Evolutionary conservation across 1,139 yeast genomes (phyloP).

Genomic region (Diutina scorzettiae): DNA sequence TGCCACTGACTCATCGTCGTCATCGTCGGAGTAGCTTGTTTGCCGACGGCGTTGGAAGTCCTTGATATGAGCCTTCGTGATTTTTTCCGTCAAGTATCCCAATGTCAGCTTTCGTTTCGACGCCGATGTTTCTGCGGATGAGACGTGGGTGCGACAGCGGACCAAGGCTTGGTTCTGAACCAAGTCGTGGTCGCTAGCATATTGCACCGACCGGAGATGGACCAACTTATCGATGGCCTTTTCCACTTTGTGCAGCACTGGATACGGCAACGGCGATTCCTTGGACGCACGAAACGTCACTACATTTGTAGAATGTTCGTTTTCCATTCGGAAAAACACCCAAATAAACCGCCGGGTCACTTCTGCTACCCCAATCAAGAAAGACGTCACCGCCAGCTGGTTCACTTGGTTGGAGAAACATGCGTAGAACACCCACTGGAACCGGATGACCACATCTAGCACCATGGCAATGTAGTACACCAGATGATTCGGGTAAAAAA

Average conservation of each 20-base stretch:
- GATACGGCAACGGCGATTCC: constrained; percentile 77
- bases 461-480: constrained; percentile 70
- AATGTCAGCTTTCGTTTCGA: constrained; percentile 24
- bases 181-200: not conserved
- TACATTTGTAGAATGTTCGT: constrained; percentile 89
- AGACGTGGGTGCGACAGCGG: not conserved
- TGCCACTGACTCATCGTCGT: not conserved
- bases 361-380: constrained; percentile 74
- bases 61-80: constrained; percentile 74
- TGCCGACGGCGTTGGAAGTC: constrained; percentile 67
- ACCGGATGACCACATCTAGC: constrained; percentile 60
- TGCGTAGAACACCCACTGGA: constrained; percentile 84
- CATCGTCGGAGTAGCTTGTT: not conserved
- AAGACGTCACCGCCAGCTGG: constrained; percentile 87
- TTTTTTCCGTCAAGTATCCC: constrained; percentile 40
- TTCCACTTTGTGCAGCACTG: constrained; percentile 15
- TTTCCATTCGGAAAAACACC: constrained; percentile 88
- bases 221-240: not conserved
- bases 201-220: not conserved
- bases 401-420: constrained; percentile 63
- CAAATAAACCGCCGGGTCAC: constrained; percentile 72
- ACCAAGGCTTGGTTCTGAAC: not conserved
- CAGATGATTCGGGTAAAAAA: constrained; percentile 44
- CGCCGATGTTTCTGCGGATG: not conserved
- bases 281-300: constrained; percentile 74